These are phyloP conservation scores for Ceratocystis lukuohia DNA, from an alignment of 2,329 filamentous ascomycete species.

Conservation along the genomic window DNA sequence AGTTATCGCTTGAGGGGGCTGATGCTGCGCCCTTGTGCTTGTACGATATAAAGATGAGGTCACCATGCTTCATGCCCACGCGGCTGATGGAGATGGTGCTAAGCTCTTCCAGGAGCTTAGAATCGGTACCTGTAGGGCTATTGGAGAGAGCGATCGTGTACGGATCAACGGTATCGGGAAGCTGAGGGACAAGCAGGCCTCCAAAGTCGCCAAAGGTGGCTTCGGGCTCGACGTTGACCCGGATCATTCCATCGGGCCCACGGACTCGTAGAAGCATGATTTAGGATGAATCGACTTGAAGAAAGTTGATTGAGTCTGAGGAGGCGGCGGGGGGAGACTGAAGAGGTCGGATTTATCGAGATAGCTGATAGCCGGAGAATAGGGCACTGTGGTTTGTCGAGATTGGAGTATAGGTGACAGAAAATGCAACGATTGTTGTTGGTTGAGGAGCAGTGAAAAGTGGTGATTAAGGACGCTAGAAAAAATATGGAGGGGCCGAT, in stretches of 20 bases:
- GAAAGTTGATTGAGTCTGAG: background rate
- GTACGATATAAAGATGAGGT: constrained; percentile 80
- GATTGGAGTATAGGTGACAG: background rate
- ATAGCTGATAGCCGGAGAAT: background rate
- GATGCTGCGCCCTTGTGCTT: constrained; percentile 35
- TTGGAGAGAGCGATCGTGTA: constrained; percentile 49
- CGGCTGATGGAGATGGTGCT: constrained; percentile 41
- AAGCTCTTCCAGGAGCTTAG: constrained; percentile 46
- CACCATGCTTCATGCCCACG: constrained; percentile 63
- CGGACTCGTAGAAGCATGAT: constrained; percentile 75
- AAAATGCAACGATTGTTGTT: background rate
- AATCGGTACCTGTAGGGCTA: constrained; percentile 43
- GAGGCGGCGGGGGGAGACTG: background rate
- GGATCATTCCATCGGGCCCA: constrained; percentile 84
- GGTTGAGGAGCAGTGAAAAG: background rate
- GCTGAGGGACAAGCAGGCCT: constrained; percentile 40
- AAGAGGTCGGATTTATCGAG: background rate
- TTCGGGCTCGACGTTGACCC: constrained; percentile 61
- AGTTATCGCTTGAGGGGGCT: constrained; percentile 19
- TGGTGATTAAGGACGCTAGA: background rate
- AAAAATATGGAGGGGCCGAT: constrained; percentile 1
- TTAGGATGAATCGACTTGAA: constrained; percentile 17
- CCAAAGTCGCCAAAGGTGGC: constrained; percentile 57
- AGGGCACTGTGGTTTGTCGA: background rate
- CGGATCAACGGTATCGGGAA: constrained; percentile 50